Evolutionary conservation across 371 early-diverging fungal genomes (phyloP), one percentile per base, ranked within the genome.

Genomic region (Mortierella sp.): DNA sequence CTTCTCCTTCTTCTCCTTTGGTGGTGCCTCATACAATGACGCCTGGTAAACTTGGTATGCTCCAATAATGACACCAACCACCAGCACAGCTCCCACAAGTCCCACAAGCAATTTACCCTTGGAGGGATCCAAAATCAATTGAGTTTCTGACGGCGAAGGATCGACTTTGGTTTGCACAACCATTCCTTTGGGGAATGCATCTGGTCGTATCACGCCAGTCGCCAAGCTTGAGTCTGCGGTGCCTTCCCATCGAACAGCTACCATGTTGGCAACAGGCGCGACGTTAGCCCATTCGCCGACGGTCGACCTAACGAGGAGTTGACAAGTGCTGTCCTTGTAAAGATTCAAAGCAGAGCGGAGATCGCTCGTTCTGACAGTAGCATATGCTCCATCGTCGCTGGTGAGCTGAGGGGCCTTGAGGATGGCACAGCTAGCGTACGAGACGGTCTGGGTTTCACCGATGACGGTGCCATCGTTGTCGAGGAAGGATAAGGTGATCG

Each of bases 191-290:
- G 71, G 71, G 40, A 69, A 79, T 2, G 32, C 22, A 8, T 3
- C 16, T 0, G 24, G 16, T 15, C 68, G 58, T 19, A 74, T 19
- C 2, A 53, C 41, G 1, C 81, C 81, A 6, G 72, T 55, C 2
- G 63, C 9, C 0, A 45, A 32, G 16, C 19, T n/a, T 5, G 53
- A 22, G 11, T 70, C 59, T 1, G 76, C 70, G 7, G 32, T 38
- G 19, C 81, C 81, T 53, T 81, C 76, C 72, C 75, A 81, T 10
- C 76, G 72, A 43, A 81, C 58, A 16, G 69, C 32, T 1, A 58
- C 2, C n/a, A 65, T 68, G 13, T 53, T 61, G 16, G n/a, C 16
- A 2, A 64, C 62, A 28, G 19, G 16, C 0, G 7, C 59, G 1
- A 3, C n/a, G 13, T 65, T 69, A 28, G 21, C 3, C 72, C 72